These are phyloP conservation scores for Paratinospora sagittata DNA, from an alignment of 164 flowering plant species.

Conservation along the genomic window DNA sequence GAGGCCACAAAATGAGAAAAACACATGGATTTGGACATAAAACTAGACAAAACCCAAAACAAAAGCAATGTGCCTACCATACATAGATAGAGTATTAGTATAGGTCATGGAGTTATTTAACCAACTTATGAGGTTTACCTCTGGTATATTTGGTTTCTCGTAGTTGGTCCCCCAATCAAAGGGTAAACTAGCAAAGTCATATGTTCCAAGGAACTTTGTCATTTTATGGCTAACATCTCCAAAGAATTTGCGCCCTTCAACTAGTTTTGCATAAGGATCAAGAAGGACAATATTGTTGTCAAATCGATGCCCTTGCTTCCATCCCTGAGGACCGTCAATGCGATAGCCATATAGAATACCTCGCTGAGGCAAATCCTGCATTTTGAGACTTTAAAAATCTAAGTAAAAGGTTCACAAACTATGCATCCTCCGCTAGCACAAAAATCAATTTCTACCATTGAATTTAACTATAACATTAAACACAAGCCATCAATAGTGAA, in stretches of 20 bases:
- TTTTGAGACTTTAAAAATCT: neutral
- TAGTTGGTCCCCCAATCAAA: constrained; percentile 88
- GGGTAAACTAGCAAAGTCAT: constrained; percentile 65
- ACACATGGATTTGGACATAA: neutral
- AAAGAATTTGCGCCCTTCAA: constrained; percentile 75
- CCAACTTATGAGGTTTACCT: constrained; percentile 41
- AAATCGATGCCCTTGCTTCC: constrained; percentile 90
- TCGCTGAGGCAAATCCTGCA: constrained; percentile 66
- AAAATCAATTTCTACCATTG: neutral
- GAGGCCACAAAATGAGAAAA: constrained; percentile 1
- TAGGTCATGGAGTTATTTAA: neutral
- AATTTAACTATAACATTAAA: neutral
- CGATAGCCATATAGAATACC: constrained; percentile 86
- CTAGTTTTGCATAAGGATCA: constrained; percentile 91
- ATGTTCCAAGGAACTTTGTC: constrained; percentile 70
- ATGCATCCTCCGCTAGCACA: neutral
- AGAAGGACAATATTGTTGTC: constrained; percentile 59
- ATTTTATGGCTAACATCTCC: constrained; percentile 58
- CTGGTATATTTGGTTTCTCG: constrained; percentile 75
- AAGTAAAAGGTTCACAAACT: neutral
- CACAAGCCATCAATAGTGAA: neutral
- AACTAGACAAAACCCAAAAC: neutral
- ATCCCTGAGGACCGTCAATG: constrained; percentile 74
- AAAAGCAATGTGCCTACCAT: neutral
- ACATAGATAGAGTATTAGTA: neutral